A percentile compares a stretch with the other conserved stretches of the same genome.
Conservation (phyloP, 345 rosid genomes). For the Arabidopsis suecica region DNA sequence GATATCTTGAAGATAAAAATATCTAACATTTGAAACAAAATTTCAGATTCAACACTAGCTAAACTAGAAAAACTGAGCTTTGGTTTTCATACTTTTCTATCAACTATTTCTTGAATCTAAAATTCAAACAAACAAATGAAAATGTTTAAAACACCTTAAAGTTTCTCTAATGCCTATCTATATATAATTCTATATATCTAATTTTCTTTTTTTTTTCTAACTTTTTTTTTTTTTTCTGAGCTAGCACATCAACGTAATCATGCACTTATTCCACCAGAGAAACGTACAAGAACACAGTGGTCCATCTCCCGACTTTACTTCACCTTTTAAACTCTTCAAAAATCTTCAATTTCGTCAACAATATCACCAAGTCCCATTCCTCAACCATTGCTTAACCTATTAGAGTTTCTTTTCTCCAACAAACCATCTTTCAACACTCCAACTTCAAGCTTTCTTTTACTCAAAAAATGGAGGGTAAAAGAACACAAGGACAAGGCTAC, state of each 20-base stretch:
- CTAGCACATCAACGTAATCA: conserved; percentile 36
- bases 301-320: conserved; percentile 44
- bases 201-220: conserved; percentile 11
- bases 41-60: neutral
- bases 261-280: conserved; percentile 44
- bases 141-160: conserved; percentile 1
- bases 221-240: conserved; percentile 8
- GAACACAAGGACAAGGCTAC: conserved; percentile 46
- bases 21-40: neutral
- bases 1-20: neutral
- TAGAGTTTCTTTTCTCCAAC: neutral
- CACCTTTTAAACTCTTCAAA: conserved; percentile 40
- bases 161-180: neutral
- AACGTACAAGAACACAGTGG: conserved; percentile 45
- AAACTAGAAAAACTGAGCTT: neutral
- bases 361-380: conserved; percentile 39
- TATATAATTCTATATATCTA: neutral
- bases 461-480: conserved; percentile 47
- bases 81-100: neutral
- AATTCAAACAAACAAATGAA: conserved; percentile 10
- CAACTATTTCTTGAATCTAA: neutral
- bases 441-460: neutral
- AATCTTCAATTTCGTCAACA: conserved; percentile 26
- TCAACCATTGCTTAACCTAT: conserved; percentile 31
- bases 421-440: neutral